These are phyloP conservation scores for Dinochytrium kinnereticum DNA, from an alignment of 371 early-diverging fungal genomes.

Conservation along the genomic window DNA sequence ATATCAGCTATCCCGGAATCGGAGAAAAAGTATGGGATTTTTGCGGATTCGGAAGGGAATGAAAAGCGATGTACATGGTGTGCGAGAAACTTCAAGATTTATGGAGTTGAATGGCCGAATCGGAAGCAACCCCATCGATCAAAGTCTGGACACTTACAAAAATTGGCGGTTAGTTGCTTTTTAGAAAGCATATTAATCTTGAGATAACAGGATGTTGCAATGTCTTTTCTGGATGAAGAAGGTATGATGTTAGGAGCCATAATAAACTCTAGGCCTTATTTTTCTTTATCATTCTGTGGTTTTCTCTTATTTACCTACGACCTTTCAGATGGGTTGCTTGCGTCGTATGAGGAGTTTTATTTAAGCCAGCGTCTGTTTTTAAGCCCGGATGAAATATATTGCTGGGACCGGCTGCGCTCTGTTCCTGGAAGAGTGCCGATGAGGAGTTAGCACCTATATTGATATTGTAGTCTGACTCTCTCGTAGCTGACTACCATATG, in stretches of 20 bases:
- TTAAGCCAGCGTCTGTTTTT: neutral
- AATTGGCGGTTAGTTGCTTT: neutral
- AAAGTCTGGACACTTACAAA: neutral
- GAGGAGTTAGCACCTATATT: neutral
- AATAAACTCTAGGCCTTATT: too few relatives aligned
- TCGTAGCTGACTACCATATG: constrained; percentile 23
- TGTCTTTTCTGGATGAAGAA: too few relatives aligned
- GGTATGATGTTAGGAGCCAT: too few relatives aligned
- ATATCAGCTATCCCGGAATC: neutral
- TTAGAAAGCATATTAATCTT: too few relatives aligned
- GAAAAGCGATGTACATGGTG: constrained; percentile 34
- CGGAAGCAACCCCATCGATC: constrained; percentile 26
- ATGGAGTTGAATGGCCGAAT: constrained; percentile 36
- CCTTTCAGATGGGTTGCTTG: neutral
- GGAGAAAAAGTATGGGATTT: neutral
- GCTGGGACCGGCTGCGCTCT: constrained; percentile 15
- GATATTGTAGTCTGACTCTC: neutral
- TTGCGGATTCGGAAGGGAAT: neutral
- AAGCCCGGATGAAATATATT: constrained; percentile 14
- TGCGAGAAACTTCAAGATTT: constrained; percentile 35
- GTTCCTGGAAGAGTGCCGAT: constrained; percentile 24
- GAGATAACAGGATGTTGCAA: too few relatives aligned
- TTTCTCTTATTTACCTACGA: too few relatives aligned
- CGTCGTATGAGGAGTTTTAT: neutral
- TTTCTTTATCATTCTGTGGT: too few relatives aligned